Percentiles rank a stretch among this genome's conserved stretches.
phyloP scores from a whole-genome alignment of 108 stramenopile species.

The Nannochloropsis gaditana region DNA sequence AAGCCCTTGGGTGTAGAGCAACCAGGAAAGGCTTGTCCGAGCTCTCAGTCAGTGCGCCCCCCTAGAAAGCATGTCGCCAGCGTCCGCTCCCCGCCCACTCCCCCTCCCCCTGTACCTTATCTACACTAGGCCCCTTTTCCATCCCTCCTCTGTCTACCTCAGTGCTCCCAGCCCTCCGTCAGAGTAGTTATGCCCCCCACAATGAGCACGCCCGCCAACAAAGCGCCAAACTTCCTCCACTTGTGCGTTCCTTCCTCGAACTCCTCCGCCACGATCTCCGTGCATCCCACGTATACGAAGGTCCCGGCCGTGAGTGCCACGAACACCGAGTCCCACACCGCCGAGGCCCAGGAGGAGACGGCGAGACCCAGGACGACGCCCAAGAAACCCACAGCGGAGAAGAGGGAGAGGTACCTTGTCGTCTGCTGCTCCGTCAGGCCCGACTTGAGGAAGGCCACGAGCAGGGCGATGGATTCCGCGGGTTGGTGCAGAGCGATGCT shows the following conservation, averaged over 20 bases:
- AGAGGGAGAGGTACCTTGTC: conserved; percentile 67
- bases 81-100: neutral
- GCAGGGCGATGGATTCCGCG: conserved; percentile 88
- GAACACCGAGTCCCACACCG: conserved; percentile 68
- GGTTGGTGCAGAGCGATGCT: conserved; percentile 93
- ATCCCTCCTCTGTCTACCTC: neutral
- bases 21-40: too few relatives aligned
- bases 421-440: conserved; percentile 79
- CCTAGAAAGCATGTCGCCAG: neutral
- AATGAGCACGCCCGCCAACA: conserved; percentile 66
- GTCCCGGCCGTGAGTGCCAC: conserved; percentile 92
- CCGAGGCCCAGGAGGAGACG: conserved; percentile 21
- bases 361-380: conserved; percentile 41
- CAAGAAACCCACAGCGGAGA: conserved; percentile 77
- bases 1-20: too few relatives aligned
- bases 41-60: too few relatives aligned
- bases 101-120: neutral
- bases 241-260: conserved; percentile 84
- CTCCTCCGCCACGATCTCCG: conserved; percentile 90
- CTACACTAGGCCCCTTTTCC: neutral
- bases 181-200: neutral
- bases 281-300: conserved; percentile 96
- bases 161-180: conserved; percentile 13
- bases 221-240: conserved; percentile 81
- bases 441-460: conserved; percentile 91